Evolutionary conservation across 148 eudicot species (phyloP).

Genomic region (Rhododendron williamsianum): DNA sequence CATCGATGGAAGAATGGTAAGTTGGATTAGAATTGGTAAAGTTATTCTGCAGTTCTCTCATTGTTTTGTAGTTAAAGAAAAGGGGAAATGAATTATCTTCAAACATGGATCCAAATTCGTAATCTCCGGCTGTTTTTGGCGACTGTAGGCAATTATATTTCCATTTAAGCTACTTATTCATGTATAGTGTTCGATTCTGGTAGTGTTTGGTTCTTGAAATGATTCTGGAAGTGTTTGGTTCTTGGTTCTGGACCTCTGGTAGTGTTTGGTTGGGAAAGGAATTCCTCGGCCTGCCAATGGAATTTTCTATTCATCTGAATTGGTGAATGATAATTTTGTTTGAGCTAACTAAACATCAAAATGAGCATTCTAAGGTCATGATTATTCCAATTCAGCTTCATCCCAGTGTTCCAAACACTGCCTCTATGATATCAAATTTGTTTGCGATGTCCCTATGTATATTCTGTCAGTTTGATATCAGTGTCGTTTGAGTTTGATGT

Average conservation of each 20-base stretch:
- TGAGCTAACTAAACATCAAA: neutral
- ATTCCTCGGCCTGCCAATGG: neutral
- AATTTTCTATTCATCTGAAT: neutral
- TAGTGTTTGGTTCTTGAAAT: neutral
- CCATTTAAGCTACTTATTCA: neutral
- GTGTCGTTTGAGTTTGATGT: neutral
- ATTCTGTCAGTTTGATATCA: neutral
- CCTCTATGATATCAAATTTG: neutral
- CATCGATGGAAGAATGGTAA: slow-evolving; percentile 85
- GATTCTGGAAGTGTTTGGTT: neutral
- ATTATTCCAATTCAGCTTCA: neutral
- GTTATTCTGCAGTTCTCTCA: neutral
- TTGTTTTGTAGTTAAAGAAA: neutral
- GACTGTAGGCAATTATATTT: neutral
- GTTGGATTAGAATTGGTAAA: neutral
- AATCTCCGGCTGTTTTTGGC: too few relatives aligned
- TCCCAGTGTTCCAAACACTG: neutral
- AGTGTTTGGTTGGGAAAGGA: neutral
- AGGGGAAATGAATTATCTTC: neutral
- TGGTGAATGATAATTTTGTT: neutral
- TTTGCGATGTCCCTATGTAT: neutral
- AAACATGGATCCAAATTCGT: neutral
- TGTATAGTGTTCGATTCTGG: neutral
- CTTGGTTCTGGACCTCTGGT: neutral
- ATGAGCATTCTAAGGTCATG: neutral